These are phyloP conservation scores for Beauveria caledonica DNA, from an alignment of 2,329 filamentous ascomycete species.

Conservation along the genomic window DNA sequence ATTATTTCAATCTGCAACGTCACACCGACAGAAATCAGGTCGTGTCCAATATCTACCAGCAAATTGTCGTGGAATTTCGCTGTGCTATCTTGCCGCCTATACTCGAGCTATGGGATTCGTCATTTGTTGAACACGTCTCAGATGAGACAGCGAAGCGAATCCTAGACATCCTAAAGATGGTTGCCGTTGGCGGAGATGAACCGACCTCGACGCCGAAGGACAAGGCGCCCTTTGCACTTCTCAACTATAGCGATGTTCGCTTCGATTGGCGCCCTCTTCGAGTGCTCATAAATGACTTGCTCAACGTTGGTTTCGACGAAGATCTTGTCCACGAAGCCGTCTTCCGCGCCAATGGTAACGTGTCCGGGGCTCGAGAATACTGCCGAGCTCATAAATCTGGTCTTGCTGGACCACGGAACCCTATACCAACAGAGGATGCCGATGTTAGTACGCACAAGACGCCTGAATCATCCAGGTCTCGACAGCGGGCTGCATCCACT, in stretches of 20 bases:
- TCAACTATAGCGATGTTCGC: slow-evolving; percentile 34
- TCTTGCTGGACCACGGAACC: slow-evolving; percentile 53
- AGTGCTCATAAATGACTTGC: slow-evolving; percentile 24
- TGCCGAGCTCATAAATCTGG: slow-evolving; percentile 55
- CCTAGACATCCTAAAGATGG: slow-evolving; percentile 73
- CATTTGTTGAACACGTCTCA: slow-evolving; percentile 72
- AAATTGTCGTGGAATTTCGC: slow-evolving; percentile 81
- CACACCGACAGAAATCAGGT: slow-evolving; percentile 34
- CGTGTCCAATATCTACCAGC: slow-evolving; percentile 44
- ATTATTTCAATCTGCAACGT: slow-evolving; percentile 39
- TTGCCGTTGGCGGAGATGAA: slow-evolving; percentile 73
- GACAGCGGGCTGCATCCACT: slow-evolving; percentile 17
- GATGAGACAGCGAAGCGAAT: slow-evolving; percentile 69
- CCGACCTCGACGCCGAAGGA: slow-evolving; percentile 53
- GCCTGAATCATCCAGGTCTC: slow-evolving; percentile 22
- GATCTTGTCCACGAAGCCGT: slow-evolving; percentile 69
- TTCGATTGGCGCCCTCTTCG: slow-evolving; percentile 38
- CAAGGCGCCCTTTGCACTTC: slow-evolving; percentile 34
- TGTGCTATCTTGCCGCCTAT: slow-evolving; percentile 70
- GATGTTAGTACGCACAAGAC: slow-evolving; percentile 41
- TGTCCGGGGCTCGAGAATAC: slow-evolving; percentile 59
- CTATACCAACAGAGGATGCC: slow-evolving; percentile 55
- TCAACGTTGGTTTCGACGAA: slow-evolving; percentile 33
- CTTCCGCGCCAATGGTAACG: slow-evolving; percentile 69
- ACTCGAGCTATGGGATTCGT: slow-evolving; percentile 74